A percentile compares a stretch with the other conserved stretches of the same genome.
Conservation (phyloP, 108 stramenopile genomes). For the Nitzschia palea region DNA sequence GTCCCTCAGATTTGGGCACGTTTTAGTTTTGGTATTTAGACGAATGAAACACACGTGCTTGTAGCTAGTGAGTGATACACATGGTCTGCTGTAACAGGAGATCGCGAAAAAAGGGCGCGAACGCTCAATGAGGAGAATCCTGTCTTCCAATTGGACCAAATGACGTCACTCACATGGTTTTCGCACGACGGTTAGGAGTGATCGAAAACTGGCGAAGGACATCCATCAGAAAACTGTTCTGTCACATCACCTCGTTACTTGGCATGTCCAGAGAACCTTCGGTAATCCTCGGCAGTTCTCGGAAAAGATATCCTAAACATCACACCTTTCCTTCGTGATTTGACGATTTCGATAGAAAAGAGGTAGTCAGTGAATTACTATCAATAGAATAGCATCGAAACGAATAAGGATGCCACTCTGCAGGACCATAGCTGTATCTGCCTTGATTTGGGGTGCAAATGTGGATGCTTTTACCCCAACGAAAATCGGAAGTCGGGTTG, state of each 20-base stretch:
- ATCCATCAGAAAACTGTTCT: not conserved
- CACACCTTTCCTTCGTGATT: not conserved
- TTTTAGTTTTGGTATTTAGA: too few relatives aligned
- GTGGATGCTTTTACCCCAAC: not conserved
- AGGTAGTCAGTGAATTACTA: too few relatives aligned
- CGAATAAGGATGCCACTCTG: not conserved
- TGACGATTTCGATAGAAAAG: too few relatives aligned
- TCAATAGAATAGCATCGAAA: too few relatives aligned
- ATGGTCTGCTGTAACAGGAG: too few relatives aligned
- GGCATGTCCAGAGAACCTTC: not conserved
- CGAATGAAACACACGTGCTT: too few relatives aligned
- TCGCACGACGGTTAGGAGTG: not conserved
- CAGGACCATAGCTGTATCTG: not conserved
- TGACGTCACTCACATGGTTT: not conserved
- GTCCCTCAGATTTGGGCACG: too few relatives aligned
- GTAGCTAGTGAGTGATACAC: too few relatives aligned
- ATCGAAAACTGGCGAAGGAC: not conserved
- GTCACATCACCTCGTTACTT: not conserved
- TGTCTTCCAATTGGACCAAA: not conserved
- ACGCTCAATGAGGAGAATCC: too few relatives aligned
- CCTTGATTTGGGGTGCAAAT: not conserved
- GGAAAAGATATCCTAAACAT: not conserved
- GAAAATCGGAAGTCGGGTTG: not conserved
- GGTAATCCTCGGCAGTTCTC: too few relatives aligned
- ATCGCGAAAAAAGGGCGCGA: too few relatives aligned